phyloP scores from a whole-genome alignment of 345 rosid genomes.

The Citrus sp. region DNA sequence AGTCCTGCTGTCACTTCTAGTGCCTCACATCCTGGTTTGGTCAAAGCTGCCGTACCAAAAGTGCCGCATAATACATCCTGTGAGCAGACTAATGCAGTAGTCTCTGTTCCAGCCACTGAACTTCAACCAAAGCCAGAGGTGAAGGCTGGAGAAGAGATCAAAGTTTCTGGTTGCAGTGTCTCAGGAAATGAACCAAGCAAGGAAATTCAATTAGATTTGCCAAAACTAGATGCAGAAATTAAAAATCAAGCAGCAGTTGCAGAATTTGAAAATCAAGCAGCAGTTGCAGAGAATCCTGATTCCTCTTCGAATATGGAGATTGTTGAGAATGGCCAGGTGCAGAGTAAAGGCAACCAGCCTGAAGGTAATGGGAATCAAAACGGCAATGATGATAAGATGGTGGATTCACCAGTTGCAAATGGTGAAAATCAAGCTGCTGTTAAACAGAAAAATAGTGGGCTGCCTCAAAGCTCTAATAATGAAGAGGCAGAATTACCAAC shows the following conservation, averaged over 20 bases:
- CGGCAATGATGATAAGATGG: conserved; percentile 12
- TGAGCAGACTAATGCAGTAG: conserved; percentile 26
- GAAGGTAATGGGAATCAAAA: conserved; percentile 29
- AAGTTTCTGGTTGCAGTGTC: conserved; percentile 14
- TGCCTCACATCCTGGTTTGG: conserved; percentile 22
- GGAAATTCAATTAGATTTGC: conserved; percentile 20
- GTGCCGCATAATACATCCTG: conserved; percentile 30
- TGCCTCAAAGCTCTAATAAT: not conserved
- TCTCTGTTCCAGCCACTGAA: conserved; percentile 21
- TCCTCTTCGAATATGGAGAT: conserved; percentile 15
- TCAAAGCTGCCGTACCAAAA: conserved; percentile 29
- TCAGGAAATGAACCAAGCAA: conserved; percentile 6
- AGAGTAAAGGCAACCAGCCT: conserved; percentile 7
- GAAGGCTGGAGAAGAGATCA: conserved; percentile 17
- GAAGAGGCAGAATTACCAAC: not conserved
- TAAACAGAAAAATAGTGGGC: conserved; percentile 14
- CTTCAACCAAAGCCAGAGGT: conserved; percentile 27
- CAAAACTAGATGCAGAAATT: conserved; percentile 23
- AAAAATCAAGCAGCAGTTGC: conserved; percentile 21
- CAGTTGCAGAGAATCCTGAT: conserved; percentile 23
- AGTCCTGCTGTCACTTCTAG: conserved; percentile 27
- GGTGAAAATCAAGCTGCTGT: conserved; percentile 21
- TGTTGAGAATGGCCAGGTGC: conserved; percentile 18
- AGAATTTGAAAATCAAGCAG: conserved; percentile 19
- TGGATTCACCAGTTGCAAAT: conserved; percentile 12